Base-by-base conservation (phyloP, 2,329 filamentous ascomycete species). In the Penicillium olsonii region DNA sequence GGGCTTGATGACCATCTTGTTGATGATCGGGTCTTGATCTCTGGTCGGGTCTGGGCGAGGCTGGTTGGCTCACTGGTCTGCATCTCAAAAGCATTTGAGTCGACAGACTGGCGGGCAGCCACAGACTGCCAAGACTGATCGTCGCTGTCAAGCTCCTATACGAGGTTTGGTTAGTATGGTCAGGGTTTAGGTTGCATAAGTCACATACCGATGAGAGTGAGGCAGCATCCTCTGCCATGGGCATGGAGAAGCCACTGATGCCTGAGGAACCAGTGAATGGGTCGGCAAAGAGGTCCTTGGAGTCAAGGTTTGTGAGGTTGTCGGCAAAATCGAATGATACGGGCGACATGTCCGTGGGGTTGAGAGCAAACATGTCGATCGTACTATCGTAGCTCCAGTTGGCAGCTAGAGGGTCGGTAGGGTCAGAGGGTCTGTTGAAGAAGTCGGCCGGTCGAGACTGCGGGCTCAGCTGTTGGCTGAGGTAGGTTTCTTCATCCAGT, bases 361-460 rank as follows among this genome's bases (percentile, higher is more conserved):
- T 65, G 37, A 68, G 42, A 17, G 65, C 60, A 52, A 69, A 69
- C 12, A 69, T 56, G 47, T 69, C 66, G 44, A 69, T 66, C 18
- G 65, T 61, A 40, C 56, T 67, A 50, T 68, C 66, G 42, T 68
- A 69, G 52, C 56, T 62, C 67, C 67, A 69, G 49, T 68, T 67
- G 56, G 66, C 68, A 22, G 68, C 61, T 15, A 68, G 40, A 18
- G 67, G 68, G 45, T 72, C 68, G 17, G 68, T 39, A 18, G 67
- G 68, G 43, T 72, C 68, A 15, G 68, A 62, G 14, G 59, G 56
- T 29, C 57, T 59, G 38, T 59, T 55, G 18, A 48, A 48, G 24
- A 40, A 52, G 26, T 52, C 49, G 27, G 33, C 34, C 4, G 49
- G 44, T n/a, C 49, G 45, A 15, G 54, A 45, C 39, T 58, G 56